A percentile compares a stretch with the other conserved stretches of the same genome.
Conservation (phyloP, 1,139 yeast genomes). For the Protomyces macrosporus region DNA sequence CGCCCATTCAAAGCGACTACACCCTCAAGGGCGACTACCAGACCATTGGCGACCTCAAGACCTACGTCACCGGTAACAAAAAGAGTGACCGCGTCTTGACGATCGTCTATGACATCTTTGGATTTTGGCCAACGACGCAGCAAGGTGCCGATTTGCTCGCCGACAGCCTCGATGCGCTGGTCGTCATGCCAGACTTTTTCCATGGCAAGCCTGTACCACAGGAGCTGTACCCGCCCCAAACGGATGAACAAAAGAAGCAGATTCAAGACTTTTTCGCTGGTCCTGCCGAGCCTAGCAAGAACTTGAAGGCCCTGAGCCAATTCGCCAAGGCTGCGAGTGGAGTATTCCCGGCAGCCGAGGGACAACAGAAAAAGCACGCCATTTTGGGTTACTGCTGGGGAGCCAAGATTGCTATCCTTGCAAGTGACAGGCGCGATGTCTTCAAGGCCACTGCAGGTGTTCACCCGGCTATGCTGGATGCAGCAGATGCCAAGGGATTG, state of each 20-base stretch:
- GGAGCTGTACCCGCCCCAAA: conserved; percentile 9
- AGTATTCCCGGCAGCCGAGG: conserved; percentile 21
- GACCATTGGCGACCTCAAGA: conserved; percentile 24
- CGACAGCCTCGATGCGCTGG: conserved; percentile 28
- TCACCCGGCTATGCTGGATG: conserved; percentile 32
- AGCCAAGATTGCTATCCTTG: conserved; percentile 30
- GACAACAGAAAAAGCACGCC: conserved; percentile 14
- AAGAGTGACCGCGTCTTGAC: conserved; percentile 6
- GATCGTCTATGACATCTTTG: conserved; percentile 29
- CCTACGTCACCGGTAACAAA: conserved; percentile 20
- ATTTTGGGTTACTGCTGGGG: conserved; percentile 24
- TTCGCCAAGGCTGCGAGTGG: conserved; percentile 25
- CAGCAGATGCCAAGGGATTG: conserved; percentile 30
- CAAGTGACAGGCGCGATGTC: conserved; percentile 26
- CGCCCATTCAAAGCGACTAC: conserved; percentile 16
- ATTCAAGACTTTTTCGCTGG: conserved; percentile 13
- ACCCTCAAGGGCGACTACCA: conserved; percentile 21
- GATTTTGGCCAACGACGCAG: conserved; percentile 30
- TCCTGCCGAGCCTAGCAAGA: conserved; percentile 17
- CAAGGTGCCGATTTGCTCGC: conserved; percentile 33
- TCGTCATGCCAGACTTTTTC: conserved; percentile 33
- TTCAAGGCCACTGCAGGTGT: conserved; percentile 30
- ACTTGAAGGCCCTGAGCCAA: conserved; percentile 24
- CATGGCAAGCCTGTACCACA: conserved; percentile 29
- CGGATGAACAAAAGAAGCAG: conserved; percentile 21